Conservation (phyloP, 2,329 filamentous ascomycete genomes). For the Cladosporium sp. region DNA sequence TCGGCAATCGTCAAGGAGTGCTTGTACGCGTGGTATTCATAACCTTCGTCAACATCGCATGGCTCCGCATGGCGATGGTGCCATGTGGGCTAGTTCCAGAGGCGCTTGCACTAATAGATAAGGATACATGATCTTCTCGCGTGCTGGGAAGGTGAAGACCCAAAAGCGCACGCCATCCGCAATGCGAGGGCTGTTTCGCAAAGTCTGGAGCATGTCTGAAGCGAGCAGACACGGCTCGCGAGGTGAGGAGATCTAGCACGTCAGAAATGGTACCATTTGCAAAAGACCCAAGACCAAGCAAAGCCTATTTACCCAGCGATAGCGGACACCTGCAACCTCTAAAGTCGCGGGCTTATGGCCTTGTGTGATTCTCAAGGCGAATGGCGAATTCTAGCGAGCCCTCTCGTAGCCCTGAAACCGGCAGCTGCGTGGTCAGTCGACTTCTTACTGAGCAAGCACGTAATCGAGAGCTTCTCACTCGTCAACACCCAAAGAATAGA, state of each 20-base stretch:
- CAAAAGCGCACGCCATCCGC: not conserved
- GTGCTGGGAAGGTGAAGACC: not conserved
- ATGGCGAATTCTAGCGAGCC: slow-evolving; percentile 8
- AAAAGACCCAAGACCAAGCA: not conserved
- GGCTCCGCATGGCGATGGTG: not conserved
- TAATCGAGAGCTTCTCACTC: slow-evolving; percentile 4
- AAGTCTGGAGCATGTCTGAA: not conserved
- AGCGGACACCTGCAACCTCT: not conserved
- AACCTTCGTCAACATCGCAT: not conserved
- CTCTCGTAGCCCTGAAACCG: not conserved
- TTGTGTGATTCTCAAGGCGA: not conserved
- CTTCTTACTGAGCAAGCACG: slow-evolving; percentile 11
- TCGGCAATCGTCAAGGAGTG: not conserved
- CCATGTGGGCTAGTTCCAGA: not conserved
- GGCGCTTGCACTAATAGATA: not conserved
- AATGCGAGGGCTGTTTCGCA: not conserved
- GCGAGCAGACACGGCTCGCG: not conserved
- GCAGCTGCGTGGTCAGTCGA: not conserved
- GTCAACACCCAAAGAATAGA: not conserved
- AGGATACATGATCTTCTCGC: not conserved
- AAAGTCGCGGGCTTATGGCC: not conserved
- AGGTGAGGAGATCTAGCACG: not conserved
- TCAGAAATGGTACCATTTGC: not conserved
- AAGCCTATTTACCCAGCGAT: not conserved
- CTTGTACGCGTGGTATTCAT: slow-evolving; percentile 13